phyloP scores from a whole-genome alignment of 2,329 filamentous ascomycete species.

The Pestalotiopsis sp. region DNA sequence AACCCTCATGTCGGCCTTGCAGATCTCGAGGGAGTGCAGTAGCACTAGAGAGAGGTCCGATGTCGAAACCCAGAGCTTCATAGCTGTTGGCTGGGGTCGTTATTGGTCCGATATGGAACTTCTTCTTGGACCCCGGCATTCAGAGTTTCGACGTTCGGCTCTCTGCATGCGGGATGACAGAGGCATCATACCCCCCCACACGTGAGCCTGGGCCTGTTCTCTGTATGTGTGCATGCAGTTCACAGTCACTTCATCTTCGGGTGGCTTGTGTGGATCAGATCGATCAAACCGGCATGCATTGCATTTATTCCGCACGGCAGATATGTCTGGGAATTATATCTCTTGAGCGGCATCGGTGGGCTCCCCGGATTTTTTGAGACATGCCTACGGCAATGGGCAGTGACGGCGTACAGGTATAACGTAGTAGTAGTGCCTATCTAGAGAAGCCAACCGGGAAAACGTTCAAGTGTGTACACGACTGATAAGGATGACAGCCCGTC shows the following conservation, averaged over 20 bases:
- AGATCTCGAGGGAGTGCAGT: background rate
- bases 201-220: conserved; percentile 15
- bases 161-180: conserved; percentile 12
- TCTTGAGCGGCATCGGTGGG: background rate
- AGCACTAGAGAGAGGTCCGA: conserved; percentile 13
- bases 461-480: conserved; percentile 5
- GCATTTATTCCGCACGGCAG: background rate
- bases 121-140: conserved; percentile 10
- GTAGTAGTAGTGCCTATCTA: background rate
- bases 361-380: background rate
- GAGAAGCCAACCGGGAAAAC: background rate
- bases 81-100: background rate
- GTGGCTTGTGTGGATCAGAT: background rate
- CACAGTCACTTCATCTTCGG: background rate
- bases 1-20: background rate
- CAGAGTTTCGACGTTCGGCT: conserved; percentile 15
- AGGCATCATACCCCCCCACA: conserved; percentile 17
- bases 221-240: background rate
- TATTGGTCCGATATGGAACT: background rate
- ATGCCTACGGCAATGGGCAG: background rate
- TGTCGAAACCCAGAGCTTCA: conserved; percentile 6
- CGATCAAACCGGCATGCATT: background rate
- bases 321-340: background rate
- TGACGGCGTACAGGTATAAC: background rate
- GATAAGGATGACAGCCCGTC: background rate